These are phyloP conservation scores for Phytophthora syringae DNA, from an alignment of 352 stramenopile genomes.

Conservation along the genomic window DNA sequence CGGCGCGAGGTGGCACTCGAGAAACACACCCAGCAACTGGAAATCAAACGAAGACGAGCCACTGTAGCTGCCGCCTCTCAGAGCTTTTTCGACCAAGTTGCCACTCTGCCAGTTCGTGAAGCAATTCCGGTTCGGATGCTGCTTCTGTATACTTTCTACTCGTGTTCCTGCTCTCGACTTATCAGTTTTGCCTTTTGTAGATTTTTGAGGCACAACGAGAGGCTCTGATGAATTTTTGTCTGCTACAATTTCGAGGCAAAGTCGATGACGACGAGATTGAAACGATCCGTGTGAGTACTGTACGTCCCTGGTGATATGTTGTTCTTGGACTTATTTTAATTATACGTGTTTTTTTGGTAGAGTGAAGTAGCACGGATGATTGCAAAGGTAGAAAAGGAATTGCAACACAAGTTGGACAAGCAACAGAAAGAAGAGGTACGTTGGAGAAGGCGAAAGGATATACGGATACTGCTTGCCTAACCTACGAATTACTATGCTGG, in stretches of 20 bases:
- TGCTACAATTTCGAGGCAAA: slow-evolving; percentile 32
- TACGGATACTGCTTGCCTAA: too few relatives aligned
- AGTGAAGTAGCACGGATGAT: slow-evolving; percentile 31
- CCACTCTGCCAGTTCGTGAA: slow-evolving; percentile 32
- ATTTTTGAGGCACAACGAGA: slow-evolving; percentile 39
- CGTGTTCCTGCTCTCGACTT: not conserved
- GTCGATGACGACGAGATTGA: slow-evolving; percentile 26
- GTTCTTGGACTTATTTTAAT: not conserved
- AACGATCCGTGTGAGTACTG: slow-evolving; percentile 26
- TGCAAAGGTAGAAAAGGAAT: slow-evolving; percentile 24
- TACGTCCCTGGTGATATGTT: not conserved
- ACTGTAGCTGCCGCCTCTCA: slow-evolving; percentile 35
- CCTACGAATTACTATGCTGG: not conserved
- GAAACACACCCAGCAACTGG: slow-evolving; percentile 26
- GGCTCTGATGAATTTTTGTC: slow-evolving; percentile 33
- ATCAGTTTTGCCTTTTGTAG: slow-evolving; percentile 1
- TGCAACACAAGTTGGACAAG: slow-evolving; percentile 22
- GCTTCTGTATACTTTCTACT: not conserved
- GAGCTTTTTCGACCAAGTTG: slow-evolving; percentile 58
- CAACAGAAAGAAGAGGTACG: slow-evolving; percentile 35
- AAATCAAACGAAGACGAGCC: slow-evolving; percentile 38
- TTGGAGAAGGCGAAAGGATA: not conserved
- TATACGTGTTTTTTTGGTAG: slow-evolving; percentile 7
- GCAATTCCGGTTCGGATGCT: slow-evolving; percentile 37
- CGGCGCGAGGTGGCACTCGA: slow-evolving; percentile 19